A percentile compares a stretch with the other conserved stretches of the same genome.
These are phyloP conservation scores for Knoxdaviesia capensis DNA, from an alignment of 2,329 filamentous ascomycete genomes.

Conservation along the genomic window DNA sequence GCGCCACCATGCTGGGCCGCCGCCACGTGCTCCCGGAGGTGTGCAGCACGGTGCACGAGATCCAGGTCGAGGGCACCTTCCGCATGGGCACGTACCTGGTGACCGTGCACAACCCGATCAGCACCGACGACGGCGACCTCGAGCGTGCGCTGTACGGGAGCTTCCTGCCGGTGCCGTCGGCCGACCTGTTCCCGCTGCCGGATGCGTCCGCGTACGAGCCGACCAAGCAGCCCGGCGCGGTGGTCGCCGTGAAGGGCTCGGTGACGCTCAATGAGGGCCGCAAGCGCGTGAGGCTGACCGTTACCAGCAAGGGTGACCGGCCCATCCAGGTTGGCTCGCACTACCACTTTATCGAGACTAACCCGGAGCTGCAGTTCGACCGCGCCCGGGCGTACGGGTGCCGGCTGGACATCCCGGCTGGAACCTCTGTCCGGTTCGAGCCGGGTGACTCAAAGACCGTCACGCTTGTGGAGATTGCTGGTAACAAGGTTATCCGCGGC, in stretches of 20 bases:
- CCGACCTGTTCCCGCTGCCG: constrained; percentile 45
- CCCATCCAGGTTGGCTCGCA: constrained; percentile 88
- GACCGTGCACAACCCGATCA: constrained; percentile 80
- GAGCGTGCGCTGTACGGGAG: constrained; percentile 77
- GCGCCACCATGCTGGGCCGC: constrained; percentile 79
- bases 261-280: constrained; percentile 57
- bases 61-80: constrained; percentile 92
- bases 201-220: constrained; percentile 38
- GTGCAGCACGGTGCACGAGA: constrained; percentile 54
- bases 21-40: constrained; percentile 80
- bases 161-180: constrained; percentile 62
- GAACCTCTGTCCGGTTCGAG: constrained; percentile 84
- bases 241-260: constrained; percentile 47
- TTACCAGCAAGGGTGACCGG: constrained; percentile 73
- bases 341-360: constrained; percentile 93
- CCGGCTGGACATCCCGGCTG: constrained; percentile 74
- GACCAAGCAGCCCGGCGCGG: constrained; percentile 52
- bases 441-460: constrained; percentile 85
- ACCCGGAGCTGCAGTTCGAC: constrained; percentile 77
- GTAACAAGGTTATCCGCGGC: constrained; percentile 59
- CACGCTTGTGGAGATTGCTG: constrained; percentile 72
- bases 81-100: constrained; percentile 80
- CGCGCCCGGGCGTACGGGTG: constrained; percentile 65
- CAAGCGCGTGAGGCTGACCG: constrained; percentile 50
- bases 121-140: constrained; percentile 68